Conservation (phyloP, 805 yeast species). For the Barnettozyma botsteinii region DNA sequence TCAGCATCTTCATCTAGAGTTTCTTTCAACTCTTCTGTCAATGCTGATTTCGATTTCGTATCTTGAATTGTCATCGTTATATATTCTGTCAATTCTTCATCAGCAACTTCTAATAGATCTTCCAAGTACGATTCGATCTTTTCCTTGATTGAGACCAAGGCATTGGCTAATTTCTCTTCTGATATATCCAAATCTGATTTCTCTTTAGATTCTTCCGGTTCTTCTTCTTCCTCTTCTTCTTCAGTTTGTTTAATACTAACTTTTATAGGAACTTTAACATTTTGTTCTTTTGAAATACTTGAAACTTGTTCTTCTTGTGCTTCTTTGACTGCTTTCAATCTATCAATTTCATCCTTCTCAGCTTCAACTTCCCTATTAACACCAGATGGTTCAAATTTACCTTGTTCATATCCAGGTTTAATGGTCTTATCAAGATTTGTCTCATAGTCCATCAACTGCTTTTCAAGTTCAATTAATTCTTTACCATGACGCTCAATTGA, state of each 20-base stretch:
- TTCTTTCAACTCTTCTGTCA: slow-evolving; percentile 43
- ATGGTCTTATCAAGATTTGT: slow-evolving; percentile 29
- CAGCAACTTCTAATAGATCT: slow-evolving; percentile 48
- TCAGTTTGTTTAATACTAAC: slow-evolving; percentile 3
- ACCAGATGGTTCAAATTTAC: slow-evolving; percentile 17
- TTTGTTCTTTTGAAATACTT: too few species aligned
- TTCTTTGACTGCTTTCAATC: slow-evolving; percentile 31
- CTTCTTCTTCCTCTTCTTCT: slow-evolving; percentile 1
- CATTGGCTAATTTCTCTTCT: slow-evolving; percentile 10
- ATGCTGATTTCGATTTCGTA: slow-evolving; percentile 27
- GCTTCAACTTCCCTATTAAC: slow-evolving; percentile 34
- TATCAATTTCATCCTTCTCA: slow-evolving; percentile 35
- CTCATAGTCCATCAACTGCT: slow-evolving; percentile 31
- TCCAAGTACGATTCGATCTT: slow-evolving; percentile 41
- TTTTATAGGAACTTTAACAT: slow-evolving; percentile 4
- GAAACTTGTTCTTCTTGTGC: slow-evolving; percentile 4
- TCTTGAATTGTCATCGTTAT: slow-evolving; percentile 35
- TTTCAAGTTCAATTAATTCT: slow-evolving; percentile 22
- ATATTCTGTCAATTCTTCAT: slow-evolving; percentile 42
- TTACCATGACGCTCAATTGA: slow-evolving; percentile 14
- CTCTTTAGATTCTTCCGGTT: slow-evolving; percentile 12
- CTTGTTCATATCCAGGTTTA: slow-evolving; percentile 12
- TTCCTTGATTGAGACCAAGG: slow-evolving; percentile 26
- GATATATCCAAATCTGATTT: slow-evolving; percentile 3
- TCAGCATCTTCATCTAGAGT: slow-evolving; percentile 45